Base-by-base conservation (phyloP, 495 filamentous ascomycete genomes). In the Cercophora scortea region DNA sequence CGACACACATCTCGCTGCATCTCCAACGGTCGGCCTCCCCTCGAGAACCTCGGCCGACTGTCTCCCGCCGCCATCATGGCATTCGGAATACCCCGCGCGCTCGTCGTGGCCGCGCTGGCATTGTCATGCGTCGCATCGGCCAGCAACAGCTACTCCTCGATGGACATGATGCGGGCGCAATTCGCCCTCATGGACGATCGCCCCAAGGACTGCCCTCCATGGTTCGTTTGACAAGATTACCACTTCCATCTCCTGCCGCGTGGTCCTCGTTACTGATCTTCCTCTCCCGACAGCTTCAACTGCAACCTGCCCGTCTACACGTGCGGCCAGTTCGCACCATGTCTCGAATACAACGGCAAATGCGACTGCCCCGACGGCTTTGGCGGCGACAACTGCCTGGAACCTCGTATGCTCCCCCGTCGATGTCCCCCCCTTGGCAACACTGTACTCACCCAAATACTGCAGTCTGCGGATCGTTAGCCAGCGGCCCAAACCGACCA, bases 281-380 rank as follows among this genome's bases (percentile, higher is more conserved):
- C 11, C 17, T 45, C 47, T 43, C 32, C 8, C 35, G 17, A n/a
- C 53, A 84, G 93, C 71, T 98, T 98, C 78, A 96, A 98, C 85
- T 98, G 93, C 71, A 87, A 95, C 49, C 81, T 97, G 16, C 90
- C 93, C 19, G 85, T 85, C 52, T 95, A 95, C 67, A 82, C 82
- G 51, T 98, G 93, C 63, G 81, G 84, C 52, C 94, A 98, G 69
- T 97, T 84, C 66, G 83, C 89, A 9, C 69, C 80, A 6, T 98
- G 93, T 68, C 92, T 87, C 69, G 79, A 82, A 56, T 89, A 83
- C 65, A 91, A 85, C 59, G 93, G 93, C 18, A 89, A 90, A 75
- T 98, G 93, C 73, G 72, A 83, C 18, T 98, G 93, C 69, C 90
- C 91, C 1, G 78, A 87, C 1, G 93, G 93, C 12, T 98, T 89